Base-by-base conservation (phyloP, 2,329 filamentous ascomycete genomes). In the Cytospora piceae region DNA sequence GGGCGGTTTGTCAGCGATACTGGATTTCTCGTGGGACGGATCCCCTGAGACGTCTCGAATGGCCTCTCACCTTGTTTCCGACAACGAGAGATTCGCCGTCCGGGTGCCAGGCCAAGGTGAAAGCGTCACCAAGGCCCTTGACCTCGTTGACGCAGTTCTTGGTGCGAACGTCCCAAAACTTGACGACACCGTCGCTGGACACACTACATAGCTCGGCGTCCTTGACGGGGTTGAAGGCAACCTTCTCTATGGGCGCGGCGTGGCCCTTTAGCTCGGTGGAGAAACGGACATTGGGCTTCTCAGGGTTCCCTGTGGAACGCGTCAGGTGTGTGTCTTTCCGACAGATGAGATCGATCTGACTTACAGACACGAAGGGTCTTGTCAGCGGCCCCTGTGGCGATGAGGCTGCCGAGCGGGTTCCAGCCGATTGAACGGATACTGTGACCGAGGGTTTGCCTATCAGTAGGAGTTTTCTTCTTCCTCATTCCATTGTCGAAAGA, bases 391-490 rank as follows among this genome's bases (percentile, higher is more conserved):
- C 93, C 93, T 0, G 94, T 96, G 0, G 94, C 94, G 67, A 98
- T 88, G 67, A 95, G 82, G 11, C 87, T 90, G 39, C 94, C 93
- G 0, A 92, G 82, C 0, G 94, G 92, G 70, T 94, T 97, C 94
- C 94, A 98, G 49, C 91, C 89, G 70, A 98, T 89, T 1, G 90
- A 90, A 51, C 91, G 88, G 64, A 96, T 83, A 69, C 90, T 93
- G 31, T 31, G 2, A 52, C 37, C 37, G 20, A 55, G 34, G 31
- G 27, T 53, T 72, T 63, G 42, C 27, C 49, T 55, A 29, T 37
- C 39, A 55, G 55, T 31, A 57, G 34, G 31, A 37, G 37, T 54
- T 11, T 52, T 61, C 34, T 22, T 51, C 14, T 37, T 49, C 17
- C 52, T 9, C n/a, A 37, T 14, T 15, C 46, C 24, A 9, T 4